Conservation (phyloP, 2,329 filamentous ascomycete genomes). For the Fusarium virguliforme region DNA sequence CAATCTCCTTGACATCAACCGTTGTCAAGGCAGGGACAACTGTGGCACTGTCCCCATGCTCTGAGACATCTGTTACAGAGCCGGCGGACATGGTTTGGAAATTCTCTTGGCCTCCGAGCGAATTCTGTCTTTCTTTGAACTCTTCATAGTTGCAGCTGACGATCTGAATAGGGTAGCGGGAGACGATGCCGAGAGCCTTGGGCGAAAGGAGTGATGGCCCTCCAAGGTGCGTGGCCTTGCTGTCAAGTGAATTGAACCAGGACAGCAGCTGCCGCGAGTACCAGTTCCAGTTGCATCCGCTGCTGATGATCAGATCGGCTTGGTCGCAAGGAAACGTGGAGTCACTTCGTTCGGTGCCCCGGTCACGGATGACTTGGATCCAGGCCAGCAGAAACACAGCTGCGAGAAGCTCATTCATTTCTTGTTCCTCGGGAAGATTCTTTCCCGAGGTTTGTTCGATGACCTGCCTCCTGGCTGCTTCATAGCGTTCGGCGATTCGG, state of each 20-base stretch:
- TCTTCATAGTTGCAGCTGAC: slow-evolving; percentile 27
- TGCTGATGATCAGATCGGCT: slow-evolving; percentile 19
- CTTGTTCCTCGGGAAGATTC: not conserved
- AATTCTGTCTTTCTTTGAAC: slow-evolving; percentile 13
- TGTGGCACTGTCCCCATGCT: slow-evolving; percentile 7
- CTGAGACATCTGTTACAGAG: slow-evolving; percentile 8
- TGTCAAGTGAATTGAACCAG: slow-evolving; percentile 30
- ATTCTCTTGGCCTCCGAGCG: slow-evolving; percentile 6
- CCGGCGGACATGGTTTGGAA: slow-evolving; percentile 12
- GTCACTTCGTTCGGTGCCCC: slow-evolving; percentile 9
- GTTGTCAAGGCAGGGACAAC: slow-evolving; percentile 9
- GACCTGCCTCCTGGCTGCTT: slow-evolving; percentile 12
- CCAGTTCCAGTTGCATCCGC: slow-evolving; percentile 24
- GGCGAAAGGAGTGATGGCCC: slow-evolving; percentile 19
- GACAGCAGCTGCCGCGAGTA: slow-evolving; percentile 25
- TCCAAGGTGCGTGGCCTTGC: slow-evolving; percentile 25
- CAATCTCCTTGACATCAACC: slow-evolving; percentile 23
- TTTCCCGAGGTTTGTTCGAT: not conserved
- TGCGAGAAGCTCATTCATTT: slow-evolving; percentile 22
- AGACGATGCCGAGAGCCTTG: slow-evolving; percentile 21
- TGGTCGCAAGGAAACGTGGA: slow-evolving; percentile 16
- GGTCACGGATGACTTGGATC: slow-evolving; percentile 25
- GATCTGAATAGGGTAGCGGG: slow-evolving; percentile 24
- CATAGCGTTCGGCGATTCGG: slow-evolving; percentile 15
- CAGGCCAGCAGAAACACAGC: slow-evolving; percentile 23